phyloP scores from a whole-genome alignment of 345 rosid genomes.

The Carallia brachiata region DNA sequence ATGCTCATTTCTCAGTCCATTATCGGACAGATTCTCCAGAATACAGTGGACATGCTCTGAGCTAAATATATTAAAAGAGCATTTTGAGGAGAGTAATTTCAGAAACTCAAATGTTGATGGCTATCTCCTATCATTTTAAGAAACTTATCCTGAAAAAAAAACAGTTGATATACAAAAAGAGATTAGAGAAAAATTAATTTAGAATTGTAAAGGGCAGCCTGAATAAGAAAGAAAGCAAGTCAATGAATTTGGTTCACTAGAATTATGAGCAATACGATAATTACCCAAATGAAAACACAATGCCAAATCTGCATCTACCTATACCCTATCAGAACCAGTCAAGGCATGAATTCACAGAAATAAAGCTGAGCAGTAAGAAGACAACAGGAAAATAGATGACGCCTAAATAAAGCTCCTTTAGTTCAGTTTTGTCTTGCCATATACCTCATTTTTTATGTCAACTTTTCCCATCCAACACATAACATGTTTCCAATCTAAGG shows the following conservation, averaged over 20 bases:
- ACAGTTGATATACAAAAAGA: constrained; percentile 2
- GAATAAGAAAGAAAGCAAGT: not conserved
- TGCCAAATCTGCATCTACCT: not conserved
- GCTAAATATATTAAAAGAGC: constrained; percentile 66
- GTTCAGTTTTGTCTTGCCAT: not conserved
- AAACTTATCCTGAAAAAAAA: constrained; percentile 64
- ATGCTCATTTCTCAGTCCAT: constrained; percentile 30
- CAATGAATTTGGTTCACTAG: not conserved
- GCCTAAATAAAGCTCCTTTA: not conserved
- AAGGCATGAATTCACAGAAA: not conserved
- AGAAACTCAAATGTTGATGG: constrained; percentile 69
- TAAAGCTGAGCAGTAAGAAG: not conserved
- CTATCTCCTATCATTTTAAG: constrained; percentile 60
- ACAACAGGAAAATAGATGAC: not conserved
- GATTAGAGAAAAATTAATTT: not conserved
- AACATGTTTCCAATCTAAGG: not conserved
- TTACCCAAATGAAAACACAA: not conserved
- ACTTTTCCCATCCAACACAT: not conserved
- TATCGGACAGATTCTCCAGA: constrained; percentile 50
- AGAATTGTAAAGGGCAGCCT: not conserved
- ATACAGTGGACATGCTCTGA: constrained; percentile 62
- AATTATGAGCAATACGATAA: not conserved
- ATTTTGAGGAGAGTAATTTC: constrained; percentile 58
- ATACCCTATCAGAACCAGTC: not conserved
- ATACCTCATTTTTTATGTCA: not conserved